A percentile compares a stretch with the other conserved stretches of the same genome.
These are phyloP conservation scores for Erythrophleum ivorense DNA, from an alignment of 331 rosid species.

Conservation along the genomic window DNA sequence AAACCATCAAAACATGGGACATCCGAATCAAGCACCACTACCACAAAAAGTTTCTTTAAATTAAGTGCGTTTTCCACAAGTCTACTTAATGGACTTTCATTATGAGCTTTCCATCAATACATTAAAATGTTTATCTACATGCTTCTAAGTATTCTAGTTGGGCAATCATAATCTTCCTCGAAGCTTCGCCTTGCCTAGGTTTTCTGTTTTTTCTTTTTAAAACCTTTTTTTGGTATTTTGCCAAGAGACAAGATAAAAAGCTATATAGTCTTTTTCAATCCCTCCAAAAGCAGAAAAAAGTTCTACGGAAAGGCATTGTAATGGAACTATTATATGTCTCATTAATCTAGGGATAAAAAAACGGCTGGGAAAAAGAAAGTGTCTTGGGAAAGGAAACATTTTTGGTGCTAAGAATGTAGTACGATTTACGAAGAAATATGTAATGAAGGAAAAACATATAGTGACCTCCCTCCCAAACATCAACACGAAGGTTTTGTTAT, in stretches of 20 bases:
- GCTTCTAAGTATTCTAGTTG: neutral
- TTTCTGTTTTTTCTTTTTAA: neutral
- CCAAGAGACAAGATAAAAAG: neutral
- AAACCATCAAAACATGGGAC: neutral
- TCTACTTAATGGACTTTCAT: neutral
- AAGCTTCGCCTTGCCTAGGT: neutral
- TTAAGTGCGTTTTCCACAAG: neutral
- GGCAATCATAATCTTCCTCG: neutral
- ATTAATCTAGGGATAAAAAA: neutral
- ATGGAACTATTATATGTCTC: neutral
- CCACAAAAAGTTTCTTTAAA: neutral
- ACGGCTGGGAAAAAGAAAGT: neutral
- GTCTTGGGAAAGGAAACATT: conserved; percentile 24
- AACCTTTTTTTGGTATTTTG: neutral
- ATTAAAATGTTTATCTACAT: neutral
- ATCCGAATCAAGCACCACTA: conserved; percentile 1
- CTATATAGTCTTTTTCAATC: neutral
- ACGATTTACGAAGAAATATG: neutral
- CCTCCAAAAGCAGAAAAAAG: neutral
- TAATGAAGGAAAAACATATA: neutral
- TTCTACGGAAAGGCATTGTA: neutral
- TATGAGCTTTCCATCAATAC: neutral
- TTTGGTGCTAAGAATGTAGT: neutral
- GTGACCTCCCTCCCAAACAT: conserved; percentile 17
- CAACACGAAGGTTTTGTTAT: conserved; percentile 25